Percentiles rank a stretch among this genome's conserved stretches.
These are phyloP conservation scores for Vaccinium corymbosum DNA, from an alignment of 148 eudicot species.

Conservation along the genomic window DNA sequence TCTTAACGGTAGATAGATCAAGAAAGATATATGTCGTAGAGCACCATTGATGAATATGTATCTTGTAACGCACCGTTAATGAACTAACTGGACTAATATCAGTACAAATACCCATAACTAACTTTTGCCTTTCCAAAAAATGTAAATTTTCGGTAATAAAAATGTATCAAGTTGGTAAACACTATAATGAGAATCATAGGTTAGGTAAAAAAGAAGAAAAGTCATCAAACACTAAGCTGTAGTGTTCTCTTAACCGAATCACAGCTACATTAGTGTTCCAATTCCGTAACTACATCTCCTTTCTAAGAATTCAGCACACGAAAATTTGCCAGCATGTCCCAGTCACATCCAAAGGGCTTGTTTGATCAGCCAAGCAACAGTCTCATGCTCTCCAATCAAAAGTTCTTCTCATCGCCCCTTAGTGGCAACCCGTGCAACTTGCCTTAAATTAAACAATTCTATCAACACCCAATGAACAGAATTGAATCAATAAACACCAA, in stretches of 20 bases:
- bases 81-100: neutral
- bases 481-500: neutral
- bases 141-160: neutral
- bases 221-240: neutral
- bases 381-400: neutral
- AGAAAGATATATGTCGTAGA: neutral
- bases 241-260: neutral
- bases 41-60: neutral
- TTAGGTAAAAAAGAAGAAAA: neutral
- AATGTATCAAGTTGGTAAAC: neutral
- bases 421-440: neutral
- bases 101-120: neutral
- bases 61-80: neutral
- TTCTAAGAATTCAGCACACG: neutral
- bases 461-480: neutral
- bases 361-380: neutral
- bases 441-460: no score
- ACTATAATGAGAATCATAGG: neutral
- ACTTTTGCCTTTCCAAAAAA: neutral
- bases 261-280: neutral
- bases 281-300: neutral
- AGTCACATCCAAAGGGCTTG: neutral
- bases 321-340: no score
- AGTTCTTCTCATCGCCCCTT: neutral
- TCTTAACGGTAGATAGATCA: neutral